Evolutionary conservation across 371 early-diverging fungal species (phyloP).

Genomic region (Apophysomyces variabilis): DNA sequence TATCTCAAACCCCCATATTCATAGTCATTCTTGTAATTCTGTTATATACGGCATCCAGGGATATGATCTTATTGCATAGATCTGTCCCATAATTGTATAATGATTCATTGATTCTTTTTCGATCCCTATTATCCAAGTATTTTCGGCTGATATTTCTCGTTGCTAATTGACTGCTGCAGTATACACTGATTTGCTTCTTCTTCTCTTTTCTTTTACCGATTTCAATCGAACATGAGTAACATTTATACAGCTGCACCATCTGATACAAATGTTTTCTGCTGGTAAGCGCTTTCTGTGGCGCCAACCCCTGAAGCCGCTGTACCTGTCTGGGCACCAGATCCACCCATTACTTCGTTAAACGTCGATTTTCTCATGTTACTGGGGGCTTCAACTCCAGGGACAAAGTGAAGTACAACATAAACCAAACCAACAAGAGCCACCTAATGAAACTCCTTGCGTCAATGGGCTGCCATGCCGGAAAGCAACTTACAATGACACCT

Average conservation of each 20-base stretch:
- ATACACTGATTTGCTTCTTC: too few relatives aligned
- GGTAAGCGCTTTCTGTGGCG: neutral
- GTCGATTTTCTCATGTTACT: slow-evolving; percentile 17
- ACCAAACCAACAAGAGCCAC: slow-evolving; percentile 15
- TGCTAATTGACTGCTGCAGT: too few relatives aligned
- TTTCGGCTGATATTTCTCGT: too few relatives aligned
- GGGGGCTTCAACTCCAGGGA: slow-evolving; percentile 15
- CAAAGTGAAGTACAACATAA: slow-evolving; percentile 15
- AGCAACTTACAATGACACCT: slow-evolving; percentile 1
- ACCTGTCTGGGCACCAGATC: neutral
- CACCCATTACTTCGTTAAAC: slow-evolving; percentile 13
- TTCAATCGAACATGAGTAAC: too few relatives aligned
- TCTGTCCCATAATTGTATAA: too few relatives aligned
- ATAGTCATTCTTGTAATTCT: too few relatives aligned
- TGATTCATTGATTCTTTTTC: too few relatives aligned
- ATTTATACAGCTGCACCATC: slow-evolving; percentile 15
- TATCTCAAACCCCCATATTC: neutral
- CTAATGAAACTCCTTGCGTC: neutral
- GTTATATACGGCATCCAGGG: too few relatives aligned
- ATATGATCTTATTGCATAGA: too few relatives aligned
- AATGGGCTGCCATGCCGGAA: neutral
- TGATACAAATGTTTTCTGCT: slow-evolving; percentile 16
- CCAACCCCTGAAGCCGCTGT: neutral
- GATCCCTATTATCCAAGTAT: too few relatives aligned
- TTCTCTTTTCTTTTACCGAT: neutral